phyloP scores from a whole-genome alignment of 23 red algal species.

The Gracilaria gracilis region DNA sequence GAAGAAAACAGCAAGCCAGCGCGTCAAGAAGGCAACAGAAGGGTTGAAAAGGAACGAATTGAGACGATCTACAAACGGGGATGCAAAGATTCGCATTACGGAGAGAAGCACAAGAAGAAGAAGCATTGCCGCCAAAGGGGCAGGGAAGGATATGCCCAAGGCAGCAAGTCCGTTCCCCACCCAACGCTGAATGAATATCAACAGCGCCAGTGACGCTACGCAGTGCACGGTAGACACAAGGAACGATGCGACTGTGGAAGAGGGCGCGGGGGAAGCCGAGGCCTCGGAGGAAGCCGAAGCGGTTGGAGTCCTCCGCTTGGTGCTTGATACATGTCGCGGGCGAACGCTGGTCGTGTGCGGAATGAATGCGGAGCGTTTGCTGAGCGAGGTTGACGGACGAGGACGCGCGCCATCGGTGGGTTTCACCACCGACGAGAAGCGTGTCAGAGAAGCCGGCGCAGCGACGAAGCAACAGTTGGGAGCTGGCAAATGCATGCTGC shows the following conservation, averaged over 20 bases:
- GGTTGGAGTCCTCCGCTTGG: background rate
- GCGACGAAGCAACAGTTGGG: background rate
- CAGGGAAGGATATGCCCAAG: constrained; percentile 72
- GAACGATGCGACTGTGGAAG: background rate
- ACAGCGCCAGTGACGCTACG: constrained; percentile 32
- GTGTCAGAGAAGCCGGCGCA: background rate
- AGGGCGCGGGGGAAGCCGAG: background rate
- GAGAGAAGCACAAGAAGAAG: constrained; percentile 48
- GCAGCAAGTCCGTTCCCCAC: constrained; percentile 49
- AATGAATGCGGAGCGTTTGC: constrained; percentile 1
- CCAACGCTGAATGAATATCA: constrained; percentile 30
- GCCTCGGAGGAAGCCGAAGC: constrained; percentile 23
- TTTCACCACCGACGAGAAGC: background rate
- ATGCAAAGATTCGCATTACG: constrained; percentile 42
- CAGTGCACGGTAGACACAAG: background rate
- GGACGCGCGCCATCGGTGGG: background rate
- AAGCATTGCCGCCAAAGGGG: constrained; percentile 80
- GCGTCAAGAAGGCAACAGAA: constrained; percentile 66
- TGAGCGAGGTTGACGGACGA: background rate
- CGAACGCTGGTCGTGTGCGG: background rate
- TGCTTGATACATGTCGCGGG: background rate
- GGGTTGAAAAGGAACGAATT: constrained; percentile 56
- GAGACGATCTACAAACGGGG: constrained; percentile 51
- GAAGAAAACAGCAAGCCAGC: constrained; percentile 99
- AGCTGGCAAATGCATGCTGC: background rate